Evolutionary conservation across 2,329 filamentous ascomycete species (phyloP), one percentile per base, ranked within the genome.

Genomic region (Endocalyx cinctus): DNA sequence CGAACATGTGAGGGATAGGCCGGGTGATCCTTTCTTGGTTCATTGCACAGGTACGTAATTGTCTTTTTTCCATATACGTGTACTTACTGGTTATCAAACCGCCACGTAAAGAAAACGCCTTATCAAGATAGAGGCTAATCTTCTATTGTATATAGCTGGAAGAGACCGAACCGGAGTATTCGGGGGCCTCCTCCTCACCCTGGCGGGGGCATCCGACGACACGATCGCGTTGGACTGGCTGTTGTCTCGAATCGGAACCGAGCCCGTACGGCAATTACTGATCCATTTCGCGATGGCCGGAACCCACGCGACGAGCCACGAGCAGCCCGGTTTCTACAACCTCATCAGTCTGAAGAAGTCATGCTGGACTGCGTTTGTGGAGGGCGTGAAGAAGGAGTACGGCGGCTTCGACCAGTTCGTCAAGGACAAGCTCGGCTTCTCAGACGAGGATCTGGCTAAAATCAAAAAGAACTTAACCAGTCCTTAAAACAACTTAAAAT

Each of bases 101-200:
- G n/a, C n/a, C n/a, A n/a, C n/a, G n/a, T n/a, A n/a, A n/a, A n/a
- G n/a, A n/a, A n/a, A n/a, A n/a, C n/a, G n/a, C n/a, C n/a, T n/a
- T n/a, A n/a, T n/a, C n/a, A n/a, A n/a, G n/a, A n/a, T n/a, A n/a
- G n/a, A n/a, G n/a, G n/a, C n/a, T n/a, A n/a, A n/a, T n/a, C n/a
- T n/a, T n/a, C n/a, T n/a, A n/a, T n/a, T n/a, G n/a, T n/a, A n/a
- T 22, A 17, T 33, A 74, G 72, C 70, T 16, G 72, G 74, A 6
- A 65, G 72, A 32, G 73, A 77, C 38, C 62, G 72, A 16, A 78
- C 72, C 0, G 72, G 72, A 7, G 60, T 77, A 7, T 48, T 75
- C 7, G 60, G 66, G 0, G 70, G 66, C 8, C 49, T 77, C 5
- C 54, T 77, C n/a, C 59, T 71, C 34, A 57, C 56, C n/a, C 60